These are phyloP conservation scores for Magnusiomyces suaveolens DNA, from an alignment of 1,139 yeast species.

Conservation along the genomic window DNA sequence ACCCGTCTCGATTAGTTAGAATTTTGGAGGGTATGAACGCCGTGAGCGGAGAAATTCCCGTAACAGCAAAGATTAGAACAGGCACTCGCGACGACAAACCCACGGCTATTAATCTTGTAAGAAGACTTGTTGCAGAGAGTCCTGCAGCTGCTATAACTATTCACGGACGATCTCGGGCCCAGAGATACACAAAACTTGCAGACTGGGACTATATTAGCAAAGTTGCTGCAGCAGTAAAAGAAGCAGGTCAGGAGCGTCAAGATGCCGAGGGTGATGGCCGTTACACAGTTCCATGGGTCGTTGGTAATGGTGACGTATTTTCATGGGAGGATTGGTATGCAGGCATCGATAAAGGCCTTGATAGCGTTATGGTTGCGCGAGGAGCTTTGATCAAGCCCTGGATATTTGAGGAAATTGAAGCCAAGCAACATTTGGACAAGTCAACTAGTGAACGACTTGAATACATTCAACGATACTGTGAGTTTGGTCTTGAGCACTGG, in stretches of 20 bases:
- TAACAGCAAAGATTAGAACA: constrained; percentile 84
- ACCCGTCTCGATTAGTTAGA: constrained; percentile 70
- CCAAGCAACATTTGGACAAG: constrained; percentile 83
- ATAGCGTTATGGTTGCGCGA: constrained; percentile 94
- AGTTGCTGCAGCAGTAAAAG: constrained; percentile 60
- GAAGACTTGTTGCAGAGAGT: constrained; percentile 61
- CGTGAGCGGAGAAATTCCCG: constrained; percentile 80
- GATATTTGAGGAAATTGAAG: constrained; percentile 92
- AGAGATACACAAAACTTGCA: constrained; percentile 81
- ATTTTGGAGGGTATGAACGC: constrained; percentile 83
- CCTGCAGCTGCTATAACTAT: constrained; percentile 86
- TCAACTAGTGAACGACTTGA: constrained; percentile 82
- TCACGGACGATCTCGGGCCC: constrained; percentile 95
- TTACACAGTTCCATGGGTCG: constrained; percentile 38
- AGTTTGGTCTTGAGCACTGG: constrained; percentile 91
- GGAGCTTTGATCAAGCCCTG: constrained; percentile 98
- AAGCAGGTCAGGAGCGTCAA: constrained; percentile 35
- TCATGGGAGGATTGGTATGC: constrained; percentile 82
- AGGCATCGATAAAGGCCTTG: constrained; percentile 61
- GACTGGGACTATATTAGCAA: constrained; percentile 85
- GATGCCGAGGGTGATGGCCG: constrained; percentile 35
- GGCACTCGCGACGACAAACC: constrained; percentile 82
- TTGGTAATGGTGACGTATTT: constrained; percentile 92
- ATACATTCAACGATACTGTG: constrained; percentile 55
- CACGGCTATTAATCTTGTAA: constrained; percentile 68